These are phyloP conservation scores for Erythrobasidium yunnanense DNA, from an alignment of 768 basidiomycete genomes.

Conservation along the genomic window DNA sequence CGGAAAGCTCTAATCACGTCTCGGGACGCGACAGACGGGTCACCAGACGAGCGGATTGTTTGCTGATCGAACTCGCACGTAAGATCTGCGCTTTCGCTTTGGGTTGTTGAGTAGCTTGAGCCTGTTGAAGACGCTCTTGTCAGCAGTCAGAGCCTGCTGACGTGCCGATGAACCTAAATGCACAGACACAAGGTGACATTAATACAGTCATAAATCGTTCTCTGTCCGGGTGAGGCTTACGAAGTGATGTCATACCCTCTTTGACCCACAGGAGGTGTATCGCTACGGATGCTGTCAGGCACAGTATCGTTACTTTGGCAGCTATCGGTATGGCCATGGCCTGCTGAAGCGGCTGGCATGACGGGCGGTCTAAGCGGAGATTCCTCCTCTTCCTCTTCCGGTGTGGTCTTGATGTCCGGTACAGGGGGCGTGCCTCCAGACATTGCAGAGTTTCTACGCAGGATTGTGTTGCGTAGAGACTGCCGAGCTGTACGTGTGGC, in stretches of 20 bases:
- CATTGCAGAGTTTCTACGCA: too few species aligned
- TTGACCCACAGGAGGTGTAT: background rate
- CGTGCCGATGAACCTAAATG: background rate
- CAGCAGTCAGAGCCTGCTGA: background rate
- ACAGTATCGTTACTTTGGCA: conserved; percentile 5
- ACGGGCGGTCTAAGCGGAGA: background rate
- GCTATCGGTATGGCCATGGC: background rate
- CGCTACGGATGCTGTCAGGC: background rate
- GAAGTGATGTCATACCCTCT: background rate
- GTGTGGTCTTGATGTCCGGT: background rate
- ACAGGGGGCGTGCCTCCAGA: too few species aligned
- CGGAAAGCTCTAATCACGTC: too few species aligned
- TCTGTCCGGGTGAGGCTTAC: background rate
- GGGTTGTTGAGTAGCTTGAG: too few species aligned
- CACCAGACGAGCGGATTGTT: background rate
- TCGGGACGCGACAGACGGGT: too few species aligned
- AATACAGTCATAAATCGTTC: too few species aligned
- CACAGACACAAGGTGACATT: background rate
- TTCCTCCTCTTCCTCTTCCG: background rate
- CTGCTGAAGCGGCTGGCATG: background rate
- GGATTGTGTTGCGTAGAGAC: too few species aligned
- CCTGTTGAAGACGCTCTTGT: too few species aligned
- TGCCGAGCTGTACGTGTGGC: background rate
- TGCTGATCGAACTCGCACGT: background rate
- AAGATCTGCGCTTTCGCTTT: background rate